These are phyloP conservation scores for Pseudogymnoascus sp. DNA, from an alignment of 2,329 filamentous ascomycete genomes.

Conservation along the genomic window DNA sequence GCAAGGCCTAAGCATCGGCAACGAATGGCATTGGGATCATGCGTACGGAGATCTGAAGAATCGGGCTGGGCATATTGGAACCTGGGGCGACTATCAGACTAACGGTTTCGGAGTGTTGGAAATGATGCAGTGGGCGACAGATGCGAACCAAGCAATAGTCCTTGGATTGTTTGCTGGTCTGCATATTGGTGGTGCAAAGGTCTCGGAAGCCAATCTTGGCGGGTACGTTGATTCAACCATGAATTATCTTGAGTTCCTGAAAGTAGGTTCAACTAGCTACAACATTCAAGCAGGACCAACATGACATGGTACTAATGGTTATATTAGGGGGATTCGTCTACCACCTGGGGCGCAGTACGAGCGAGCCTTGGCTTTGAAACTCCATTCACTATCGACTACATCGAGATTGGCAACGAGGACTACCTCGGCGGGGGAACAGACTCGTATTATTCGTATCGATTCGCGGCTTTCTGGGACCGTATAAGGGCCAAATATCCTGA, in stretches of 20 bases:
- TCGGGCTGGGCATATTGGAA: slow-evolving; percentile 26
- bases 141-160: slow-evolving; percentile 36
- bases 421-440: slow-evolving; percentile 33
- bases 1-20: slow-evolving; percentile 14
- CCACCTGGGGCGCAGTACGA: slow-evolving; percentile 34
- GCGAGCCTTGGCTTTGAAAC: slow-evolving; percentile 49
- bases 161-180: slow-evolving; percentile 31
- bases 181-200: not conserved
- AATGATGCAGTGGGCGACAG: slow-evolving; percentile 31
- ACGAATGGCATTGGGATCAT: not conserved
- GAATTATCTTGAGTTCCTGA: not conserved
- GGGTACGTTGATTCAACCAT: not conserved
- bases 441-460: slow-evolving; percentile 9
- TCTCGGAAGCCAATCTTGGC: not conserved
- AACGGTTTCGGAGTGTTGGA: slow-evolving; percentile 33
- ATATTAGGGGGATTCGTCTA: not conserved
- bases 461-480: slow-evolving; percentile 4
- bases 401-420: slow-evolving; percentile 63
- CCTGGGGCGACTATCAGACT: slow-evolving; percentile 34
- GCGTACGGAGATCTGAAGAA: slow-evolving; percentile 10
- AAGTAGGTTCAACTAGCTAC: not conserved
- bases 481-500: slow-evolving; percentile 9
- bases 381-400: slow-evolving; percentile 51
- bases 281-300: not conserved
- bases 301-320: not conserved